Conservation (phyloP, 352 stramenopile species). For the Phytopythium oedochilum region DNA sequence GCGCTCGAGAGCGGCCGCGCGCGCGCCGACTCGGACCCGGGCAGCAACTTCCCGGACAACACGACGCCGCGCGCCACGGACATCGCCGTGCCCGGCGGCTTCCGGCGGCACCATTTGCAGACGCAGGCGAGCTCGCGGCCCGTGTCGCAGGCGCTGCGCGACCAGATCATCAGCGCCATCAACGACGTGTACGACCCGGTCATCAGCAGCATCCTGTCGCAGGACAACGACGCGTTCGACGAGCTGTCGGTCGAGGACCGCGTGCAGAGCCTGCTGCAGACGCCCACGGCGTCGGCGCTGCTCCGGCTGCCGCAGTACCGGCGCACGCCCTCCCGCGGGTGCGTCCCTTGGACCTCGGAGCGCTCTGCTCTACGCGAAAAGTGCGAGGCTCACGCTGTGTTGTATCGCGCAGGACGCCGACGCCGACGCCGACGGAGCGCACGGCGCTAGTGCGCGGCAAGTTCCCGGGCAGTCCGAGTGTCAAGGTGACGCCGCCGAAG, state of each 20-base stretch:
- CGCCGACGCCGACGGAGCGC: slow-evolving; percentile 22
- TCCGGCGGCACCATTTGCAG: slow-evolving; percentile 66
- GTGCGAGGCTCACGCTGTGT: too few relatives aligned
- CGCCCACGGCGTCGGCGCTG: slow-evolving; percentile 34
- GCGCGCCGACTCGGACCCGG: slow-evolving; percentile 57
- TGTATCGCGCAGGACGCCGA: too few relatives aligned
- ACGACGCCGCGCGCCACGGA: slow-evolving; percentile 43
- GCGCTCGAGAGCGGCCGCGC: slow-evolving; percentile 18
- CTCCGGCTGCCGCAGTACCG: slow-evolving; percentile 22
- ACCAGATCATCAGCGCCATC: slow-evolving; percentile 72
- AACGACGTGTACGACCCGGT: slow-evolving; percentile 79
- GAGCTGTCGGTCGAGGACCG: slow-evolving; percentile 65
- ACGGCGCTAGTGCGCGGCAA: slow-evolving; percentile 22
- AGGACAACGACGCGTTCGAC: slow-evolving; percentile 80
- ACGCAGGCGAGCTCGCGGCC: slow-evolving; percentile 17
- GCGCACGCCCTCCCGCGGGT: slow-evolving; percentile 21
- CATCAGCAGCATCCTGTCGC: slow-evolving; percentile 75
- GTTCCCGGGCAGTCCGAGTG: slow-evolving; percentile 8
- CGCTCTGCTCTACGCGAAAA: too few relatives aligned
- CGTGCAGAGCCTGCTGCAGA: slow-evolving; percentile 61
- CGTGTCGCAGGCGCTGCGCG: slow-evolving; percentile 41
- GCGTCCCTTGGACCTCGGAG: neutral
- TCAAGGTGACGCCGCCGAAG: slow-evolving; percentile 19
- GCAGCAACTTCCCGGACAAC: slow-evolving; percentile 21
- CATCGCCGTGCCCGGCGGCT: slow-evolving; percentile 64